phyloP scores from a whole-genome alignment of 495 filamentous ascomycete species.

The Lepidopterella palustris region DNA sequence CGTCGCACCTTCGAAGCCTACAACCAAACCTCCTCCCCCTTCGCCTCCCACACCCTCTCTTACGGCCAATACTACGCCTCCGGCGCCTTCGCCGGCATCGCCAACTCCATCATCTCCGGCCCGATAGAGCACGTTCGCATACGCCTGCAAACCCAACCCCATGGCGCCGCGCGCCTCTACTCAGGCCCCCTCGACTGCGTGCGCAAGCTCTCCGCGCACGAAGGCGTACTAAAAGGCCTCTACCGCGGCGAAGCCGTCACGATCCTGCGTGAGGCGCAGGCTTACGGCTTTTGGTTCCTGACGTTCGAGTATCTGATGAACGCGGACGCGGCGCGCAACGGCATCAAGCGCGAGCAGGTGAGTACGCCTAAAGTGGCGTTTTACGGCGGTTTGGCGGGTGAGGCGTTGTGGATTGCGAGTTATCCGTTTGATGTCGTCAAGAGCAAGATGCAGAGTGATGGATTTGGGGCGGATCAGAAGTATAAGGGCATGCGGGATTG shows the following conservation, averaged over 20 bases:
- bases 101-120: slow-evolving; percentile 80
- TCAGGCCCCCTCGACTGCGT: slow-evolving; percentile 83
- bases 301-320: slow-evolving; percentile 97
- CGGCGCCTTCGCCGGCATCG: slow-evolving; percentile 85
- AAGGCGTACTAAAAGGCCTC: slow-evolving; percentile 59
- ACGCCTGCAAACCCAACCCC: slow-evolving; percentile 93
- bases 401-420: slow-evolving; percentile 84
- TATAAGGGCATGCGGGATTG: slow-evolving; percentile 84
- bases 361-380: slow-evolving; percentile 77
- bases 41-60: slow-evolving; percentile 32
- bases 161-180: slow-evolving; percentile 73
- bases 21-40: slow-evolving; percentile 43
- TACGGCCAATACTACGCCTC: slow-evolving; percentile 85
- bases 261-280: slow-evolving; percentile 79
- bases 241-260: slow-evolving; percentile 88
- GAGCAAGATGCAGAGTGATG: slow-evolving; percentile 99
- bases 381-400: slow-evolving; percentile 89
- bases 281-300: slow-evolving; percentile 93
- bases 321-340: slow-evolving; percentile 68
- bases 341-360: slow-evolving; percentile 66
- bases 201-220: slow-evolving; percentile 63
- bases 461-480: slow-evolving; percentile 58
- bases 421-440: slow-evolving; percentile 97
- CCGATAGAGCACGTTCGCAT: slow-evolving; percentile 98
- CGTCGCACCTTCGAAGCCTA: slow-evolving; percentile 73